Base-by-base conservation (phyloP, 257 asterid genomes). In the Solanum chiquidenum region DNA sequence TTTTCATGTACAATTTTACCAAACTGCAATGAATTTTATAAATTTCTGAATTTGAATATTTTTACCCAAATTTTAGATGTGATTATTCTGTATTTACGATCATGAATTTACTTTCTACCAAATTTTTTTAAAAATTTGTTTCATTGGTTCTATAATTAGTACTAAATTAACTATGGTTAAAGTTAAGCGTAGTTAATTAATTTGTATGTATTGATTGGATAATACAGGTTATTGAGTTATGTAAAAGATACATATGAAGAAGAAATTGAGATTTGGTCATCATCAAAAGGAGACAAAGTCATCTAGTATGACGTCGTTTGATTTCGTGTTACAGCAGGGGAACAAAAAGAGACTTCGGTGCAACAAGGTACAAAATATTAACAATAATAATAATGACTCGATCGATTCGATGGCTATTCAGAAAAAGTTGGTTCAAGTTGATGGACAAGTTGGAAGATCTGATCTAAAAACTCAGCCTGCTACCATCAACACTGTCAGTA, bases 281-380 rank as follows among this genome's bases (percentile, higher is more conserved):
- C 14, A 31, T 9, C 42, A 21, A 13, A 60, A 84, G 34, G 93
- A 93, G 84, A 88, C 93, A 52, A 91, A 91, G 90, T 88, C 94
- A 73, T 90, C 90, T 37, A 88, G 87, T 35, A 91, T 93, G 87
- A 71, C 96, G 91, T 91, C 98, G 88, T 92, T 96, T 1, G 95
- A 95, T 86, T 95, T 95, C 90, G 92, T 90, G 10, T 89, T 97
- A 90, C 98, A 94, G 93, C 94, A 98, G 98, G 99, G 98, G 12
- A 95, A 92, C 86, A 90, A 95, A 86, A 97, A 97, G 88, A 90
- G 98, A 91, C 87, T 94, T 73, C 93, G 96, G 34, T 94, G 99
- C 90, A 94, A 93, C 97, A 97, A 97, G 92, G 91, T 89, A 44
- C 96, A 91, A 85, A 91, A 86, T 11, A 89, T 9, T 40, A 77